These are phyloP conservation scores for Clarireedia paspali DNA, from an alignment of 2,329 filamentous ascomycete genomes.

Conservation along the genomic window DNA sequence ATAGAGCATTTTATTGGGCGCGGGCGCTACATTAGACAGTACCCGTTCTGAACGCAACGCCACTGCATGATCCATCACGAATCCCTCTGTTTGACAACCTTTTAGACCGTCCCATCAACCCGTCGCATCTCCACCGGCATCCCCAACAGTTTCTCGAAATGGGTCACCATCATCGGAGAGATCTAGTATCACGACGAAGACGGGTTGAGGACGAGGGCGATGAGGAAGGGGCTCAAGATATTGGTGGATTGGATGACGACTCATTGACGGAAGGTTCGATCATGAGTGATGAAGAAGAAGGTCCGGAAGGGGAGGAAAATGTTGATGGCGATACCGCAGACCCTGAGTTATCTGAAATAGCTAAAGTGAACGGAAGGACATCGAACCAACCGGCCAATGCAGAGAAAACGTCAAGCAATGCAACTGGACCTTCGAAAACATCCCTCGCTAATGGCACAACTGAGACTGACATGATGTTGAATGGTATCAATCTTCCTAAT, in stretches of 20 bases:
- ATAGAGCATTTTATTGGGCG: conserved; percentile 26
- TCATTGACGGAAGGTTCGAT: conserved; percentile 58
- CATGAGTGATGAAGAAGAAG: conserved; percentile 53
- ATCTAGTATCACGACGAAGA: conserved; percentile 59
- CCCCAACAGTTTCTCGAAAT: conserved; percentile 32
- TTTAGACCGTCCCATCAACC: conserved; percentile 26
- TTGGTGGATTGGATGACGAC: conserved; percentile 54
- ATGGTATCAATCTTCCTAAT: conserved; percentile 33
- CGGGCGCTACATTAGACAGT: conserved; percentile 26
- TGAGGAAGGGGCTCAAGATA: conserved; percentile 52
- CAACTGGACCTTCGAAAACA: conserved; percentile 32
- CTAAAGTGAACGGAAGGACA: conserved; percentile 30
- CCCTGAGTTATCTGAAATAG: conserved; percentile 28
- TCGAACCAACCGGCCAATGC: conserved; percentile 26
- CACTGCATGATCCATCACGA: conserved; percentile 30
- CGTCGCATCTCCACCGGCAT: conserved; percentile 27
- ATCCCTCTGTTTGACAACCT: conserved; percentile 22
- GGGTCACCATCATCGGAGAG: conserved; percentile 52
- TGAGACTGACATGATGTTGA: conserved; percentile 54
- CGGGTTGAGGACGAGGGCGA: conserved; percentile 65
- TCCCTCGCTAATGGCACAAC: conserved; percentile 32
- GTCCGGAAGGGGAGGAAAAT: conserved; percentile 54
- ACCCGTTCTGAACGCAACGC: conserved; percentile 20
- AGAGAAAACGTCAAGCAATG: conserved; percentile 22
- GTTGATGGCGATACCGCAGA: conserved; percentile 55